These are phyloP conservation scores for Peronosclerospora sorghi DNA, from an alignment of 352 stramenopile genomes.

Conservation along the genomic window DNA sequence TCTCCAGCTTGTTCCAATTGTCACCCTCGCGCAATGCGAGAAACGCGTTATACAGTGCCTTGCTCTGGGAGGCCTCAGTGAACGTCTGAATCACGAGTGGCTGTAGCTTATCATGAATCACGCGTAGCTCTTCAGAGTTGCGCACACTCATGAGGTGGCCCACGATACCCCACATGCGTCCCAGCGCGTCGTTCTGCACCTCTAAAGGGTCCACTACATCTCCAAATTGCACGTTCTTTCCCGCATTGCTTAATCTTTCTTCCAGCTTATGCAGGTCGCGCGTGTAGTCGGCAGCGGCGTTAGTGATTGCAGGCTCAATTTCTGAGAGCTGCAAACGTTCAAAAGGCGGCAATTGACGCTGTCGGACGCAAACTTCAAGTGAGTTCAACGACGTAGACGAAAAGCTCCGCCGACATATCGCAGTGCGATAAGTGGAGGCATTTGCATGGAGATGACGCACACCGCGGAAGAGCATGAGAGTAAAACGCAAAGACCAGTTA, in stretches of 20 bases:
- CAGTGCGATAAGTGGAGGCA: slow-evolving; percentile 1
- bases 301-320: slow-evolving; percentile 47
- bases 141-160: slow-evolving; percentile 95
- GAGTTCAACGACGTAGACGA: slow-evolving; percentile 25
- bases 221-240: slow-evolving; percentile 48
- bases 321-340: slow-evolving; percentile 47
- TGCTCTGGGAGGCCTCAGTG: slow-evolving; percentile 88
- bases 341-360: slow-evolving; percentile 59
- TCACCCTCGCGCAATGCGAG: slow-evolving; percentile 57
- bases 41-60: slow-evolving; percentile 88
- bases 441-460: slow-evolving; percentile 8
- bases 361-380: slow-evolving; percentile 41
- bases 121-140: slow-evolving; percentile 90
- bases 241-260: slow-evolving; percentile 12
- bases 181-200: slow-evolving; percentile 85
- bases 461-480: slow-evolving; percentile 24
- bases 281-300: slow-evolving; percentile 38
- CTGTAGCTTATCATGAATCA: slow-evolving; percentile 89
- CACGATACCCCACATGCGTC: slow-evolving; percentile 91
- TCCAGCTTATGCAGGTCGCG: slow-evolving; percentile 42
- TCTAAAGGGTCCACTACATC: slow-evolving; percentile 89
- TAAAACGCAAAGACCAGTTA: too few relatives aligned
- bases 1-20: slow-evolving; percentile 40
- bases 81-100: slow-evolving; percentile 90
- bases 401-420: slow-evolving; percentile 15